Evolutionary conservation across 352 stramenopile genomes (phyloP).

Genomic region (Globisporangium spiculum): DNA sequence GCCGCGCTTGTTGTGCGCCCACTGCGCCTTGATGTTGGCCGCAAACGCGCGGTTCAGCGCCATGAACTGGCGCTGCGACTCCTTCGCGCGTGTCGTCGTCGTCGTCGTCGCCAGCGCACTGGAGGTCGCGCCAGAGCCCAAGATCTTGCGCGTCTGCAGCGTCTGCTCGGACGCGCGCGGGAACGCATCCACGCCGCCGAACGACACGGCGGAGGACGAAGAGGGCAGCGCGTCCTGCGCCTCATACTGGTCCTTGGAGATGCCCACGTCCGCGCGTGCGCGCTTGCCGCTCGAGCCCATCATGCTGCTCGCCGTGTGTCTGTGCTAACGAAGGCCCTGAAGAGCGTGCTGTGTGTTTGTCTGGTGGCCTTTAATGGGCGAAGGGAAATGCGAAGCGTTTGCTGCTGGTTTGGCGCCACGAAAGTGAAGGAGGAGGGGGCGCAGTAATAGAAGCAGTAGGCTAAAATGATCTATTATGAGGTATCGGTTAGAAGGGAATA

Average conservation of each 20-base stretch:
- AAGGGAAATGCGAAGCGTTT: neutral
- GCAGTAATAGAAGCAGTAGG: no score
- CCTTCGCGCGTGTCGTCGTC: slow-evolving; percentile 27
- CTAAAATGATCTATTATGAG: no score
- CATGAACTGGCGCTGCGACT: slow-evolving; percentile 50
- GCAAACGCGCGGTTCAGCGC: slow-evolving; percentile 75
- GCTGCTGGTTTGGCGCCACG: no score
- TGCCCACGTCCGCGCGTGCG: slow-evolving; percentile 54
- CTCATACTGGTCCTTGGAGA: slow-evolving; percentile 79
- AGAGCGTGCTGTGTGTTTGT: neutral
- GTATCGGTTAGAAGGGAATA: no score
- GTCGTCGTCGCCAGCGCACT: neutral
- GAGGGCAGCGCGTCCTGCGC: slow-evolving; percentile 20
- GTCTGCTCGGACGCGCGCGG: slow-evolving; percentile 44
- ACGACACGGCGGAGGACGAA: neutral
- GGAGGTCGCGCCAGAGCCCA: neutral
- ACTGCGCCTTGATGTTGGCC: slow-evolving; percentile 57
- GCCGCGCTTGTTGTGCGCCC: slow-evolving; percentile 52
- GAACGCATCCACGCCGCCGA: slow-evolving; percentile 18
- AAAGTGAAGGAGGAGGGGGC: no score
- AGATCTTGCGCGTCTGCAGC: slow-evolving; percentile 49
- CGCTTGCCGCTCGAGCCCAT: slow-evolving; percentile 38
- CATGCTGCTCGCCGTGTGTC: neutral
- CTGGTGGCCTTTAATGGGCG: neutral
- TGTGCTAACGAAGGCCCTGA: neutral